Conservation (phyloP, 352 stramenopile species). For the Globisporangium alternatum region DNA sequence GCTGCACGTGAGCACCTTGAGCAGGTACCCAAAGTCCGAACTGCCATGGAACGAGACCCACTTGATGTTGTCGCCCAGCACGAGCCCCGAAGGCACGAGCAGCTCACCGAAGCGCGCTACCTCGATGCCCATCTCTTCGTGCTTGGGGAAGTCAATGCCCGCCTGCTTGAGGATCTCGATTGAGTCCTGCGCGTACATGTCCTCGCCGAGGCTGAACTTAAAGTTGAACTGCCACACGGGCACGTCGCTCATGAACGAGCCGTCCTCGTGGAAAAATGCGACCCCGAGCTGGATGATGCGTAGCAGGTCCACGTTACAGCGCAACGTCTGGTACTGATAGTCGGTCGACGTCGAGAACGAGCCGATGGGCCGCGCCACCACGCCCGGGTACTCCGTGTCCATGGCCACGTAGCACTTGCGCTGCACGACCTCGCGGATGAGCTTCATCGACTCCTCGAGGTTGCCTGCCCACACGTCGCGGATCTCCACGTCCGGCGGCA, state of each 20-base stretch:
- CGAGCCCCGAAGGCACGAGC: constrained; percentile 96
- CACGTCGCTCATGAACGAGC: constrained; percentile 93
- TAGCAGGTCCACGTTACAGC: constrained; percentile 98
- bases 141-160: constrained; percentile 97
- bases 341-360: constrained; percentile 94
- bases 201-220: constrained; percentile 96
- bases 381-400: constrained; percentile 99
- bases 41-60: constrained; percentile 99
- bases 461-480: constrained; percentile 93
- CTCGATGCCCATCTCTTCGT: constrained; percentile 96
- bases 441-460: constrained; percentile 94
- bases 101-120: constrained; percentile 97
- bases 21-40: constrained; percentile 99
- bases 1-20: constrained; percentile 95
- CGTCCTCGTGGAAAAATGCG: constrained; percentile 95
- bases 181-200: constrained; percentile 99
- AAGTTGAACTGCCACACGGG: constrained; percentile 99
- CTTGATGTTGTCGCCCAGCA: constrained; percentile 98
- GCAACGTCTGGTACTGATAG: constrained; percentile 98
- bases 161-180: constrained; percentile 98
- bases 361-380: constrained; percentile 97
- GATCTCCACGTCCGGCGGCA: constrained; percentile 90
- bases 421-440: constrained; percentile 95
- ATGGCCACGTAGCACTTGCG: constrained; percentile 98
- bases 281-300: constrained; percentile 99